Evolutionary conservation across 2,329 filamentous ascomycete species (phyloP).

Genomic region (Colletotrichum sp.): DNA sequence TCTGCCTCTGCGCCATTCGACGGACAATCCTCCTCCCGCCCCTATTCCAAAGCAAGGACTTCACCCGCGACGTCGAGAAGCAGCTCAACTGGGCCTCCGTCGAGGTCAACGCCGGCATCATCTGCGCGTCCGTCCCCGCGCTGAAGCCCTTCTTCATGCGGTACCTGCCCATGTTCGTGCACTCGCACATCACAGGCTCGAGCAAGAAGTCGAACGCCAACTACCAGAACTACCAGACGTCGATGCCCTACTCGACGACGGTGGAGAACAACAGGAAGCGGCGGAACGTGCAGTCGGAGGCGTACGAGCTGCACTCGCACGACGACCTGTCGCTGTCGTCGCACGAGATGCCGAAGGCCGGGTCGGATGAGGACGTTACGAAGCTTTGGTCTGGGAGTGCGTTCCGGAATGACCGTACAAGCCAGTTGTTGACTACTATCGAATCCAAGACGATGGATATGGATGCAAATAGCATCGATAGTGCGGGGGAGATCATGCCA

Average conservation of each 20-base stretch:
- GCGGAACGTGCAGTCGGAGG: conserved; percentile 13
- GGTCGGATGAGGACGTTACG: neutral
- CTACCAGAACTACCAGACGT: neutral
- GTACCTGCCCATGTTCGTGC: conserved; percentile 19
- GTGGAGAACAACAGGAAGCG: conserved; percentile 17
- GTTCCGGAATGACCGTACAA: neutral
- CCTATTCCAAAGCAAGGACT: conserved; percentile 27
- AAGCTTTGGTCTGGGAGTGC: conserved; percentile 14
- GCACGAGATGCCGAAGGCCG: neutral
- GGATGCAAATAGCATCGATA: neutral
- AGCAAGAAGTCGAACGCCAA: neutral
- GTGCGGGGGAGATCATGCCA: neutral
- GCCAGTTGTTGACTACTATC: neutral
- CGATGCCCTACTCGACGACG: neutral
- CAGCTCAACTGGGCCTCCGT: conserved; percentile 33
- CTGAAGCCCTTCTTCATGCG: conserved; percentile 25
- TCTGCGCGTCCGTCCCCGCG: conserved; percentile 18
- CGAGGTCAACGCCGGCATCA: conserved; percentile 21
- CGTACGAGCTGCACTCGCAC: conserved; percentile 19
- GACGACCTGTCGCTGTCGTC: neutral
- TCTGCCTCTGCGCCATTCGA: conserved; percentile 34
- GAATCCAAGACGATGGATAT: neutral
- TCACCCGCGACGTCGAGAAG: conserved; percentile 28
- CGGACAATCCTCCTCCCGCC: conserved; percentile 30
- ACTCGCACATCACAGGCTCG: neutral